These are phyloP conservation scores for Botrytis cinerea DNA, from an alignment of 2,329 filamentous ascomycete species.

Conservation along the genomic window DNA sequence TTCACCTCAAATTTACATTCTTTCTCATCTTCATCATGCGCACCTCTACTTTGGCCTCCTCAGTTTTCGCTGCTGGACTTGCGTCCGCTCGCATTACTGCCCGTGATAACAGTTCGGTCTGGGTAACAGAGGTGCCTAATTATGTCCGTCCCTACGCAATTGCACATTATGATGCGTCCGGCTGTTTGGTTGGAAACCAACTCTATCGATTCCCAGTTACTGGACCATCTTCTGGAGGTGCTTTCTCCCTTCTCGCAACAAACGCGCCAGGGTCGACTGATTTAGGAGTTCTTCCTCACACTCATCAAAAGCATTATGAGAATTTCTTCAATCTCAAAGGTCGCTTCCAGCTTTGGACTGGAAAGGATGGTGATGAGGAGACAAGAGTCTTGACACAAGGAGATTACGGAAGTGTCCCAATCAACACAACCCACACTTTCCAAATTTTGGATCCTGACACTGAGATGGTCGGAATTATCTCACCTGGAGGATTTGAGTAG, in stretches of 20 bases:
- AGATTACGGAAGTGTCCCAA: constrained; percentile 50
- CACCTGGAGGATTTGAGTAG: constrained; percentile 52
- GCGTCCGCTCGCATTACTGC: neutral
- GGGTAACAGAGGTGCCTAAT: constrained; percentile 32
- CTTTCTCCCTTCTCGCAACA: constrained; percentile 49
- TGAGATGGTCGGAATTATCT: constrained; percentile 49
- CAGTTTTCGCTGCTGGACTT: constrained; percentile 6
- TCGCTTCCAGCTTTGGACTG: constrained; percentile 49
- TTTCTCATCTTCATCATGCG: constrained; percentile 14
- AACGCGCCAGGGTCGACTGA: constrained; percentile 44
- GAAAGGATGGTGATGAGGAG: constrained; percentile 39
- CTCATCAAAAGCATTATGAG: constrained; percentile 48
- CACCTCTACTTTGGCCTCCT: constrained; percentile 14
- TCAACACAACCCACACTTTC: constrained; percentile 51
- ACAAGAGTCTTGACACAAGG: constrained; percentile 47
- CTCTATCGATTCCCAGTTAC: constrained; percentile 49
- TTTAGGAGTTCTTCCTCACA: constrained; percentile 45
- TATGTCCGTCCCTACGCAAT: constrained; percentile 36
- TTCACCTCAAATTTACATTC: constrained; percentile 5
- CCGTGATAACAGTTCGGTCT: constrained; percentile 26
- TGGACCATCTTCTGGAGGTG: constrained; percentile 47
- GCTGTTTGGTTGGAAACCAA: constrained; percentile 42
- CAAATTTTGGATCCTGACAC: constrained; percentile 51
- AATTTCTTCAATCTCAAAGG: constrained; percentile 48
- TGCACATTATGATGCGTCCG: constrained; percentile 35